phyloP scores from a whole-genome alignment of 805 yeast genomes.

The Hanseniaspora mollemarum region DNA sequence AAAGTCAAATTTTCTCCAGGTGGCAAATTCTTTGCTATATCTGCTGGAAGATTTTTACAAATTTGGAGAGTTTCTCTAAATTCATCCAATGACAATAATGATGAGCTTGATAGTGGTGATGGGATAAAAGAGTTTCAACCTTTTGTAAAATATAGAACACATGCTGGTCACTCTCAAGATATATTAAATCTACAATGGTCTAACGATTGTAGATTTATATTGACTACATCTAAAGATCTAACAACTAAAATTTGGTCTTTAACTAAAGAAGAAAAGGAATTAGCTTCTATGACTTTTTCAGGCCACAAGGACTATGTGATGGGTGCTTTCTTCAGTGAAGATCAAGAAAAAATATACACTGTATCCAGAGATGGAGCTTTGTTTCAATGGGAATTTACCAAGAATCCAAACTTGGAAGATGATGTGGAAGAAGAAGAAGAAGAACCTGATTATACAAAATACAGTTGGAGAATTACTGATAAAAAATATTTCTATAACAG shows the following conservation, averaged over 20 bases:
- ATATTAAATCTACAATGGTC: constrained; percentile 79
- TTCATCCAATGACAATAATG: constrained; percentile 69
- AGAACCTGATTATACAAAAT: constrained; percentile 31
- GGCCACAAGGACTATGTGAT: constrained; percentile 88
- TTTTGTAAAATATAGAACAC: constrained; percentile 76
- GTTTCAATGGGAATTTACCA: constrained; percentile 79
- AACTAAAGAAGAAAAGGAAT: constrained; percentile 48
- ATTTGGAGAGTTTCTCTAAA: constrained; percentile 51
- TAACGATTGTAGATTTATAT: constrained; percentile 72
- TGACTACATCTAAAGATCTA: constrained; percentile 81
- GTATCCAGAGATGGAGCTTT: constrained; percentile 91
- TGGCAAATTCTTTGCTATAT: constrained; percentile 78
- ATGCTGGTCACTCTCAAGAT: constrained; percentile 86
- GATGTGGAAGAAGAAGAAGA: constrained; percentile 35
- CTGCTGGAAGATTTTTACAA: constrained; percentile 70
- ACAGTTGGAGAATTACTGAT: constrained; percentile 73
- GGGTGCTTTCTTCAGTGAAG: constrained; percentile 73
- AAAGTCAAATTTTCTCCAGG: constrained; percentile 79
- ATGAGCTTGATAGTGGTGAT: constrained; percentile 24
- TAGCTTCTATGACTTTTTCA: constrained; percentile 72
- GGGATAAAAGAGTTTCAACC: constrained; percentile 76
- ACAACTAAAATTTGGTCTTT: constrained; percentile 78
- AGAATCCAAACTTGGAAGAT: constrained; percentile 39
- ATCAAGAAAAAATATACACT: constrained; percentile 84
- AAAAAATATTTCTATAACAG: constrained; percentile 64